These are phyloP conservation scores for Mycena rebaudengoi DNA, from an alignment of 768 basidiomycete genomes.

Conservation along the genomic window DNA sequence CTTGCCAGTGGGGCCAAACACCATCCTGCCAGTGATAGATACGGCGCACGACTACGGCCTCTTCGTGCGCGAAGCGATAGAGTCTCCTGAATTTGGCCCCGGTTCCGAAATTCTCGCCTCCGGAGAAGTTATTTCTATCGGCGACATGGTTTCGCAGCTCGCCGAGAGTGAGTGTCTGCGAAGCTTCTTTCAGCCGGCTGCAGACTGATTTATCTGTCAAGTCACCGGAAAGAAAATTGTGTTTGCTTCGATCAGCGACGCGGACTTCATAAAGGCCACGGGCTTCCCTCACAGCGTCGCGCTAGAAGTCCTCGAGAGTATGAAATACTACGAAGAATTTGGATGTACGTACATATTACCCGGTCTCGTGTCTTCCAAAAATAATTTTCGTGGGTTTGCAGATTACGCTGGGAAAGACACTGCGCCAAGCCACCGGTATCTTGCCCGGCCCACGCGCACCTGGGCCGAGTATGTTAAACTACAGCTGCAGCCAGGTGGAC, in stretches of 20 bases:
- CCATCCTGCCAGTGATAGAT: slow-evolving; percentile 20
- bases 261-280: slow-evolving; percentile 8
- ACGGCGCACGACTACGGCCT: slow-evolving; percentile 20
- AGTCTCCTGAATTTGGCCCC: slow-evolving; percentile 16
- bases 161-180: slow-evolving; percentile 1
- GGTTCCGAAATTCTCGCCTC: slow-evolving; percentile 14
- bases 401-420: slow-evolving; percentile 14
- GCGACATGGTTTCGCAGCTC: slow-evolving; percentile 13
- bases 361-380: neutral
- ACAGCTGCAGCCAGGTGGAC: slow-evolving; percentile 6
- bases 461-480: slow-evolving; percentile 17
- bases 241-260: neutral
- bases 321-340: slow-evolving; percentile 20
- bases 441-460: slow-evolving; percentile 13
- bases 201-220: neutral
- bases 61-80: slow-evolving; percentile 20
- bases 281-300: slow-evolving; percentile 3
- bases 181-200: too few species aligned
- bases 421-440: slow-evolving; percentile 2
- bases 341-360: slow-evolving; percentile 2
- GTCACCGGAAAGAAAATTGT: slow-evolving; percentile 18
- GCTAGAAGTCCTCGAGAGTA: slow-evolving; percentile 16
- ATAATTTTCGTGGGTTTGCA: neutral
- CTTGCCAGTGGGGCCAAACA: slow-evolving; percentile 19
- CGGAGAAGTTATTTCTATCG: slow-evolving; percentile 12